Conservation (phyloP, 495 filamentous ascomycete genomes). For the Chlorociboria aeruginascens region DNA sequence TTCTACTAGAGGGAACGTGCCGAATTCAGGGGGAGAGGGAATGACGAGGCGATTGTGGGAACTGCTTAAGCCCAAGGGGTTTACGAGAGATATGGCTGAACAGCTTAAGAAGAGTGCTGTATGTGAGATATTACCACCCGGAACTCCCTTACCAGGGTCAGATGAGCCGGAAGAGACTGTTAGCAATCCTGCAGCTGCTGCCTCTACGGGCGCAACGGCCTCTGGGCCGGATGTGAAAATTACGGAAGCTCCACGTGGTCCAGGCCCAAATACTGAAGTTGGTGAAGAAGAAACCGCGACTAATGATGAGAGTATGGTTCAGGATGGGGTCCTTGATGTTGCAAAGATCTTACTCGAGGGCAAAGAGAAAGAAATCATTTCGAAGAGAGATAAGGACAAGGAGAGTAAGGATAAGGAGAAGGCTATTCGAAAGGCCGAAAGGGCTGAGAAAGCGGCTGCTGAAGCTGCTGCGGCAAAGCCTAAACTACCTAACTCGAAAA, state of each 20-base stretch:
- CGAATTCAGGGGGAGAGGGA: conserved; percentile 70
- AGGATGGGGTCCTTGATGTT: conserved; percentile 82
- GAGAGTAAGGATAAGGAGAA: conserved; percentile 39
- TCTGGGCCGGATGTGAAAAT: conserved; percentile 20
- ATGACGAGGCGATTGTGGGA: conserved; percentile 69
- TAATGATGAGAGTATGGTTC: conserved; percentile 29
- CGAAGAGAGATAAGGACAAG: conserved; percentile 86
- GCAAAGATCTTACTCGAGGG: conserved; percentile 87
- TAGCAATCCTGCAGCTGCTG: conserved; percentile 47
- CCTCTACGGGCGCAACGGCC: conserved; percentile 35
- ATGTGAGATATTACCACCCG: conserved; percentile 74
- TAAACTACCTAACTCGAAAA: conserved; percentile 72
- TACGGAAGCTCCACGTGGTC: conserved; percentile 30
- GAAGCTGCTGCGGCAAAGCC: conserved; percentile 49
- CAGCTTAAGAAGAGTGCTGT: conserved; percentile 83
- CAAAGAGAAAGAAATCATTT: conserved; percentile 83
- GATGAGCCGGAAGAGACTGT: conserved; percentile 34
- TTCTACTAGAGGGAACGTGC: conserved; percentile 49
- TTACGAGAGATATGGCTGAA: conserved; percentile 83
- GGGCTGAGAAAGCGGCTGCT: conserved; percentile 36
- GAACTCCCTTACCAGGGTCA: conserved; percentile 42
- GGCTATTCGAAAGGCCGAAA: conserved; percentile 23
- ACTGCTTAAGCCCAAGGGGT: conserved; percentile 56
- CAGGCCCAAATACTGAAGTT: conserved; percentile 30
- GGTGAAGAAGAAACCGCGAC: conserved; percentile 34